Conservation (phyloP, 2,329 filamentous ascomycete species). For the Calonectria pseudoreteaudii region DNA sequence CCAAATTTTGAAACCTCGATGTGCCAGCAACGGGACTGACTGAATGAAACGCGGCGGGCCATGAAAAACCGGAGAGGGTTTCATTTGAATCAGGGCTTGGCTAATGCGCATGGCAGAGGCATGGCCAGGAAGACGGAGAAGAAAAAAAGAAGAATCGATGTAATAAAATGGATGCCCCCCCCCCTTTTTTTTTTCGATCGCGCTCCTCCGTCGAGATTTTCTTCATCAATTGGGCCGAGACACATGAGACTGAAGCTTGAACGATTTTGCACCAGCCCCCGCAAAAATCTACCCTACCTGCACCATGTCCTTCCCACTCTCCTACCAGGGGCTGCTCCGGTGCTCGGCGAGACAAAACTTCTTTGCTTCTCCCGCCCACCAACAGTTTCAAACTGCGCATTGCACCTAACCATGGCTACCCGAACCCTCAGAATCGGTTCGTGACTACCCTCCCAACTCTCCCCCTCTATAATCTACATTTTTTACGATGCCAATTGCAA, state of each 20-base stretch:
- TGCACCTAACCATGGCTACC: constrained; percentile 51
- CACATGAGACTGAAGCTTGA: not conserved
- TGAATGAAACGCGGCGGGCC: no score
- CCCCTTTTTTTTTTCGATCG: no score
- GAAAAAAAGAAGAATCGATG: no score
- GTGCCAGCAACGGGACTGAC: no score
- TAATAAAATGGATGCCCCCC: no score
- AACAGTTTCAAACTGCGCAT: constrained; percentile 34
- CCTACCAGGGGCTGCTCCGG: constrained; percentile 31
- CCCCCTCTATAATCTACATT: not conserved
- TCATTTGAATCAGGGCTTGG: no score
- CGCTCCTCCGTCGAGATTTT: no score
- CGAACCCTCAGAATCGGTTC: constrained; percentile 58
- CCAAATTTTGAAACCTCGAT: no score
- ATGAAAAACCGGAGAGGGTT: no score
- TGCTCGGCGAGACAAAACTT: constrained; percentile 43
- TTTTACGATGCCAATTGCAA: not conserved
- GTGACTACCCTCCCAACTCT: not conserved
- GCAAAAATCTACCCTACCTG: not conserved
- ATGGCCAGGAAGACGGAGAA: no score
- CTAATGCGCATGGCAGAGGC: no score
- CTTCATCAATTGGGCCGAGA: no score
- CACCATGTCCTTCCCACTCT: constrained; percentile 6
- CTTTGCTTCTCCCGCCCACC: constrained; percentile 7
- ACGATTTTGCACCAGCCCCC: not conserved